Base-by-base conservation (phyloP, 2,329 filamentous ascomycete species). In the Boeremia exigua region DNA sequence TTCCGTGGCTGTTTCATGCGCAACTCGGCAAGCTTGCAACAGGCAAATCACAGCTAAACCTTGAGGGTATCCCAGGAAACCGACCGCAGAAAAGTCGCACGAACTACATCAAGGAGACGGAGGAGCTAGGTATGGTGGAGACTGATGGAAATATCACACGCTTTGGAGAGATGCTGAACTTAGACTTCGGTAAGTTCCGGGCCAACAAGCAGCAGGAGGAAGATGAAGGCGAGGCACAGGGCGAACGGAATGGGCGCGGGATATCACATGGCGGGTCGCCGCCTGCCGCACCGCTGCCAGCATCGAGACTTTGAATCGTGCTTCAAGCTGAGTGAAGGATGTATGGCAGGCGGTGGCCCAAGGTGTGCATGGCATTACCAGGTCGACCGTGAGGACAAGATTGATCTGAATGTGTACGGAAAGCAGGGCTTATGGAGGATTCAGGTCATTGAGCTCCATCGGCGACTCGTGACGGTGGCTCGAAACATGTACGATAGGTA, bases 1-100 rank as follows among this genome's bases (percentile, higher is more conserved):
- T 97, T 66, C 94, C 95, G 0, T 99, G 95, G 95, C 79, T 98
- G 2, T 96, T 98, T 61, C 82, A 87, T 11, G 82, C 83, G 39
- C 84, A 92, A 56, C 80, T 96, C 4, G 88, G 89, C 1, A 82
- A 82, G 43, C 87, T 96, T 64, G 90, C 89, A 1, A 85, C 77
- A 25, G 75, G 70, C 40, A 60, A 51, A 29, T 3, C 42, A 19
- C 37, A 36, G 36, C 17, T 32, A 2, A 12, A 47, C 23, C 11
- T 32, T 15, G 33, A 46, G 3, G 1, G 14, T 10, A 23, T 39
- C 11, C 36, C 10, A 19, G 25, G 10, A 25, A n/a, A 29, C 6
- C 39, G 30, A 5, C 30, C 14, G 5, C 43, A 23, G 5, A 43
- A 36, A 27, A 32, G 48, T n/a, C 25, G 27, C 8, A 15, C 14